phyloP scores from a whole-genome alignment of 768 basidiomycete species.

The Rubroboletus pulcherrimus region DNA sequence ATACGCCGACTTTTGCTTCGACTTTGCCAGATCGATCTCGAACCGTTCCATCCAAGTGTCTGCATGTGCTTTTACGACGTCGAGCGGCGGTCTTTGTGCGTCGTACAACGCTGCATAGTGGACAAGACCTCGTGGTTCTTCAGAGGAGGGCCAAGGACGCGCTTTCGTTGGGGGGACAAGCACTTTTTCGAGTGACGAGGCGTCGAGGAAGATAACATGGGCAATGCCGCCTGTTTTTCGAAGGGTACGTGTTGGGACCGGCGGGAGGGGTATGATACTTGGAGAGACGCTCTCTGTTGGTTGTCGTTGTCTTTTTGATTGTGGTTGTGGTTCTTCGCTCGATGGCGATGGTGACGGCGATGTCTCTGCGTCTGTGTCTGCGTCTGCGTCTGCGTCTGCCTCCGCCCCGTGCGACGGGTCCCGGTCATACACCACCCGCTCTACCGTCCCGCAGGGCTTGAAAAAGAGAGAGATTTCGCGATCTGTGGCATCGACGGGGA shows the following conservation, averaged over 20 bases:
- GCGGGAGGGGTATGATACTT: constrained; percentile 59
- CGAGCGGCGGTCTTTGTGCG: constrained; percentile 71
- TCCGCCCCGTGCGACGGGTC: constrained; percentile 33
- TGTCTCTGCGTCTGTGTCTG: neutral
- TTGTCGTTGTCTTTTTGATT: constrained; percentile 31
- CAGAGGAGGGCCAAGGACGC: constrained; percentile 61
- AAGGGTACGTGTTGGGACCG: constrained; percentile 47
- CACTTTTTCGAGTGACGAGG: constrained; percentile 65
- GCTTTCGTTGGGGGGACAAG: constrained; percentile 50
- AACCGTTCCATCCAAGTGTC: constrained; percentile 74
- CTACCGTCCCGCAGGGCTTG: constrained; percentile 71
- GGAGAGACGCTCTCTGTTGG: constrained; percentile 36
- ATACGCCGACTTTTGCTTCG: constrained; percentile 61
- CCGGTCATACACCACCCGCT: constrained; percentile 63
- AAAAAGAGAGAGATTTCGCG: constrained; percentile 77
- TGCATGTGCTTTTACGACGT: constrained; percentile 70
- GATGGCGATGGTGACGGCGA: neutral
- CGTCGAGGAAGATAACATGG: constrained; percentile 70
- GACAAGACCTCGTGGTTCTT: constrained; percentile 62
- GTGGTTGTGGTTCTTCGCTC: constrained; percentile 19
- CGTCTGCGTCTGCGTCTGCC: constrained; percentile 22
- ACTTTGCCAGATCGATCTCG: constrained; percentile 58
- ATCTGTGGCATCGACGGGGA: constrained; percentile 85
- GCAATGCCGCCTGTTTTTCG: constrained; percentile 64
- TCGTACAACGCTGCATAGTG: constrained; percentile 68